Conservation (phyloP, 1,284 basidiomycete species). For the Tremellales sp. region DNA sequence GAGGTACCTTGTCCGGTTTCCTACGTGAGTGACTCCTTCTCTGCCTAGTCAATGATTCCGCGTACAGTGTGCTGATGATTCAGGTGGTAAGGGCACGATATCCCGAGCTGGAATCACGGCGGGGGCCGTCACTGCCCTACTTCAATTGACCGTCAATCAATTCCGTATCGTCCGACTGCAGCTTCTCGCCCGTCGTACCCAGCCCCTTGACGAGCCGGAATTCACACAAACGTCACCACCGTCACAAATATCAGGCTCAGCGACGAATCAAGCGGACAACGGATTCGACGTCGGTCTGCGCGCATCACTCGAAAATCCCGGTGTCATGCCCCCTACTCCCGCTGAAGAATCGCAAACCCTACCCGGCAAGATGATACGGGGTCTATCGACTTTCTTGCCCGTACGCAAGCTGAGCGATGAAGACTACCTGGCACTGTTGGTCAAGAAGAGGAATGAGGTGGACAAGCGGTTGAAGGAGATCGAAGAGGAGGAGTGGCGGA, state of each 20-base stretch:
- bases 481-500: slow-evolving; percentile 32
- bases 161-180: slow-evolving; percentile 28
- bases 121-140: slow-evolving; percentile 25
- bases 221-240: neutral
- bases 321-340: slow-evolving; percentile 1
- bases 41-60: neutral
- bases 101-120: slow-evolving; percentile 33
- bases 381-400: slow-evolving; percentile 29
- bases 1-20: slow-evolving; percentile 21
- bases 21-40: slow-evolving; percentile 17
- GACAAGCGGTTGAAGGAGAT: slow-evolving; percentile 33
- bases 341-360: slow-evolving; percentile 14
- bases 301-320: slow-evolving; percentile 1
- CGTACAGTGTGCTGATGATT: neutral
- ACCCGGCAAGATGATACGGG: slow-evolving; percentile 28
- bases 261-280: neutral
- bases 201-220: neutral
- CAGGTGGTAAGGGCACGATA: slow-evolving; percentile 31
- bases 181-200: slow-evolving; percentile 19
- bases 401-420: slow-evolving; percentile 38
- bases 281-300: neutral
- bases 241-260: slow-evolving; percentile 3
- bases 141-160: slow-evolving; percentile 36
- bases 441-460: slow-evolving; percentile 30
- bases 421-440: slow-evolving; percentile 35